Percentiles rank a stretch among this genome's conserved stretches.
These are phyloP conservation scores for Meyerozyma elateridarum DNA, from an alignment of 1,139 yeast genomes.

Conservation along the genomic window DNA sequence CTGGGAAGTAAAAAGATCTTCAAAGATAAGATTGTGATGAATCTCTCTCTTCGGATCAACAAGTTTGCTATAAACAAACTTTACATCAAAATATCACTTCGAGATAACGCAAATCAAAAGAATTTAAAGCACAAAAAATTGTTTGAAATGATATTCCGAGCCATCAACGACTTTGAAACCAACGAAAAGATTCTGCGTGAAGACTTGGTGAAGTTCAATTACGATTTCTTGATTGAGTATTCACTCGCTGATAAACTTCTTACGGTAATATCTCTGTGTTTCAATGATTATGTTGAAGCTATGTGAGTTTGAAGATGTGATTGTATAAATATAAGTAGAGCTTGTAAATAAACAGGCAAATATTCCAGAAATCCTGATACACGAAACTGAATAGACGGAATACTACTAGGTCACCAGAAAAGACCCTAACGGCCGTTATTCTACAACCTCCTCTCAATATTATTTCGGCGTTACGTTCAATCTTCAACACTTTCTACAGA, in stretches of 20 bases:
- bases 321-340: too few species aligned
- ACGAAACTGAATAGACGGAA: too few species aligned
- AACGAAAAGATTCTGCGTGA: slow-evolving; percentile 10
- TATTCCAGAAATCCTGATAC: too few species aligned
- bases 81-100: slow-evolving; percentile 28
- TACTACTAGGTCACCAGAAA: too few species aligned
- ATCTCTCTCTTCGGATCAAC: slow-evolving; percentile 28
- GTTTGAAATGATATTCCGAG: slow-evolving; percentile 37
- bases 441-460: too few species aligned
- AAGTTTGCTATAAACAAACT: slow-evolving; percentile 26
- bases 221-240: slow-evolving; percentile 32
- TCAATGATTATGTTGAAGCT: background rate
- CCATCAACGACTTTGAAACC: slow-evolving; percentile 25
- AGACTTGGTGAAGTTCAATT: slow-evolving; percentile 32
- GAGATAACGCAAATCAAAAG: slow-evolving; percentile 35
- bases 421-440: too few species aligned
- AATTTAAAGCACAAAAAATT: slow-evolving; percentile 37
- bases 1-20: slow-evolving; percentile 28
- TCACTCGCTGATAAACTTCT: slow-evolving; percentile 14
- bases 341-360: too few species aligned
- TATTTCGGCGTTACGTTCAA: too few species aligned
- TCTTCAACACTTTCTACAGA: too few species aligned
- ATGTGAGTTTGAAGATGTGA: too few species aligned
- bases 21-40: slow-evolving; percentile 32
- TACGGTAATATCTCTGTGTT: slow-evolving; percentile 1